A percentile compares a stretch with the other conserved stretches of the same genome.
These are phyloP conservation scores for Yamadazyma pseudoaaseri DNA, from an alignment of 1,139 yeast species.

Conservation along the genomic window DNA sequence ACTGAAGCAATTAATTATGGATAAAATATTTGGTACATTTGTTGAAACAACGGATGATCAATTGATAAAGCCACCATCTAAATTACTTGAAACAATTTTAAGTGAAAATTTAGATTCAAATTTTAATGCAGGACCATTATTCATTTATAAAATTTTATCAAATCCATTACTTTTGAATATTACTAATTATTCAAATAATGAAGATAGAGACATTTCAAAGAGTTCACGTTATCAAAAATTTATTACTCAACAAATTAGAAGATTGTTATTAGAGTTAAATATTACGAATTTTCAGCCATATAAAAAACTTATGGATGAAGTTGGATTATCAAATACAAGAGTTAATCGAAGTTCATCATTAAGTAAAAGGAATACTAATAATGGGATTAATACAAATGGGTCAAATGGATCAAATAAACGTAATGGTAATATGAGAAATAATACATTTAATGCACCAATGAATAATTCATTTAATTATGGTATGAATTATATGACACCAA, in stretches of 20 bases:
- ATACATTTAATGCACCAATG: neutral
- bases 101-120: slow-evolving; percentile 49
- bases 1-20: slow-evolving; percentile 63
- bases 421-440: neutral
- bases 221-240: slow-evolving; percentile 53
- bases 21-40: slow-evolving; percentile 59
- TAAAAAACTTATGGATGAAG: slow-evolving; percentile 88
- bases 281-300: slow-evolving; percentile 66
- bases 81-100: slow-evolving; percentile 47
- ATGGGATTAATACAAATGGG: neutral
- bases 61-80: slow-evolving; percentile 24
- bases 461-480: neutral
- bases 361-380: slow-evolving; percentile 15
- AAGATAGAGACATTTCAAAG: slow-evolving; percentile 16
- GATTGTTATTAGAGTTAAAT: slow-evolving; percentile 57
- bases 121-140: slow-evolving; percentile 76
- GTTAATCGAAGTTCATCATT: slow-evolving; percentile 29
- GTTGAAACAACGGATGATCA: slow-evolving; percentile 21
- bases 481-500: neutral
- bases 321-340: slow-evolving; percentile 59
- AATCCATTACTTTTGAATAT: slow-evolving; percentile 51
- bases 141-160: slow-evolving; percentile 73
- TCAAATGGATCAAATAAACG: neutral
- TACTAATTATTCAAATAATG: slow-evolving; percentile 26
- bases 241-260: slow-evolving; percentile 59